phyloP scores from a whole-genome alignment of 768 basidiomycete genomes.

The Steccherinum ochraceum region DNA sequence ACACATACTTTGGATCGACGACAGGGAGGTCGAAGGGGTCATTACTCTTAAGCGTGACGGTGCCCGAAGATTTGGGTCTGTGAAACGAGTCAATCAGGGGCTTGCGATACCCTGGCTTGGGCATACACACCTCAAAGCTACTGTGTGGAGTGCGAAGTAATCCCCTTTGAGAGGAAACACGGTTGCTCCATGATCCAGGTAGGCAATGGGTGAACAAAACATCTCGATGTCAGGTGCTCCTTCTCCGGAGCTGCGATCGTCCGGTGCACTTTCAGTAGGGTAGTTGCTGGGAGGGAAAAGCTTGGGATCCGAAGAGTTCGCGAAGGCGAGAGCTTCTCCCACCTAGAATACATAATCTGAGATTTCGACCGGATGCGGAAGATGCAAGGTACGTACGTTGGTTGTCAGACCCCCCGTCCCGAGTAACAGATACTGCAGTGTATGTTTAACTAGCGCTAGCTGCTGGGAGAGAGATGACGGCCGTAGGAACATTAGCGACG shows the following conservation, averaged over 20 bases:
- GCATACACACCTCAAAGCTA: constrained; percentile 23
- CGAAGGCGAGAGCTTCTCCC: constrained; percentile 46
- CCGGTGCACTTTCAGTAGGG: constrained; percentile 4
- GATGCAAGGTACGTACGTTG: constrained; percentile 36
- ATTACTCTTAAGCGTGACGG: constrained; percentile 32
- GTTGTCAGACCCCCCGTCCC: constrained; percentile 44
- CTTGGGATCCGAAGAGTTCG: constrained; percentile 40
- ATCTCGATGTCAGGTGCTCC: constrained; percentile 31
- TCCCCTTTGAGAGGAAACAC: constrained; percentile 9
- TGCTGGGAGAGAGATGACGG: constrained; percentile 1
- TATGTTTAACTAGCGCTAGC: constrained; percentile 17
- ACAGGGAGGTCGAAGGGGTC: constrained; percentile 35
- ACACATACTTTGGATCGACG: constrained; percentile 36
- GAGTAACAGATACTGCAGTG: constrained; percentile 36
- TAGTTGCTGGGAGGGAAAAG: constrained; percentile 32
- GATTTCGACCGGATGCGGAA: background rate
- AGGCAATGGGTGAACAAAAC: constrained; percentile 22
- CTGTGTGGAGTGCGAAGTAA: constrained; percentile 20
- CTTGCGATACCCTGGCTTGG: background rate
- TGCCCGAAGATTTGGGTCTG: constrained; percentile 41
- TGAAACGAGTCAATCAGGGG: background rate
- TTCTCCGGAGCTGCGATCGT: constrained; percentile 27
- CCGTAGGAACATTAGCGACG: constrained; percentile 33
- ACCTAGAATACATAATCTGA: constrained; percentile 17
- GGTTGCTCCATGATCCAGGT: constrained; percentile 10